Conservation (phyloP, 345 rosid genomes). For the Gossypium anomalum region DNA sequence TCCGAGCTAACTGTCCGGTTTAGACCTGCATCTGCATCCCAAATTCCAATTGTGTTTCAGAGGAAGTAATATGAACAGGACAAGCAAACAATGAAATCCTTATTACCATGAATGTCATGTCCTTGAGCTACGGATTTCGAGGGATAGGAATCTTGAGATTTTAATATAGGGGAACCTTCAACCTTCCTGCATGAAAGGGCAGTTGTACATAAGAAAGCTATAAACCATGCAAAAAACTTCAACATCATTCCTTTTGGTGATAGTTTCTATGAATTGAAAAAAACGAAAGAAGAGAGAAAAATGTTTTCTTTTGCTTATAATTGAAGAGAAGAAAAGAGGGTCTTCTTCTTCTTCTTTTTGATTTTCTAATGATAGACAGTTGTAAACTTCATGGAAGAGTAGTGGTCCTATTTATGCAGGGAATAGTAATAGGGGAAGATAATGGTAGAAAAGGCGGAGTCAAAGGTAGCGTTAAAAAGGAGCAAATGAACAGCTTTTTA, state of each 20-base stretch:
- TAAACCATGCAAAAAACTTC: constrained; percentile 18
- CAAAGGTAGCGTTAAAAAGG: neutral
- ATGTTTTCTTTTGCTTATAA: neutral
- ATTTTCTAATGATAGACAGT: too few species aligned
- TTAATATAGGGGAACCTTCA: constrained; percentile 6
- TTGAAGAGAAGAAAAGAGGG: neutral
- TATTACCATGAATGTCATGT: constrained; percentile 27
- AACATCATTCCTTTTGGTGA: constrained; percentile 13
- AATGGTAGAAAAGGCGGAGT: neutral
- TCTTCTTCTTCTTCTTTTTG: too few species aligned
- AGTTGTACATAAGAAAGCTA: constrained; percentile 21
- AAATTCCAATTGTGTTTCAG: neutral
- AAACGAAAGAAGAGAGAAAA: neutral
- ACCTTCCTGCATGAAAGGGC: constrained; percentile 11
- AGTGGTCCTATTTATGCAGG: neutral
- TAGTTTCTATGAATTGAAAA: neutral
- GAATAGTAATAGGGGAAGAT: neutral
- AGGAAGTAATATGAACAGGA: neutral
- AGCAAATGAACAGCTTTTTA: neutral
- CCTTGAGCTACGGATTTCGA: constrained; percentile 8
- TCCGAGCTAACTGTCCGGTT: neutral
- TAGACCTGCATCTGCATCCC: constrained; percentile 22
- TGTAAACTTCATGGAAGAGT: neutral
- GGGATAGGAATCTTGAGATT: constrained; percentile 12
- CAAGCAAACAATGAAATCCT: neutral